phyloP scores from a whole-genome alignment of 2,329 filamentous ascomycete genomes.

The Aspergillus arachidicola region DNA sequence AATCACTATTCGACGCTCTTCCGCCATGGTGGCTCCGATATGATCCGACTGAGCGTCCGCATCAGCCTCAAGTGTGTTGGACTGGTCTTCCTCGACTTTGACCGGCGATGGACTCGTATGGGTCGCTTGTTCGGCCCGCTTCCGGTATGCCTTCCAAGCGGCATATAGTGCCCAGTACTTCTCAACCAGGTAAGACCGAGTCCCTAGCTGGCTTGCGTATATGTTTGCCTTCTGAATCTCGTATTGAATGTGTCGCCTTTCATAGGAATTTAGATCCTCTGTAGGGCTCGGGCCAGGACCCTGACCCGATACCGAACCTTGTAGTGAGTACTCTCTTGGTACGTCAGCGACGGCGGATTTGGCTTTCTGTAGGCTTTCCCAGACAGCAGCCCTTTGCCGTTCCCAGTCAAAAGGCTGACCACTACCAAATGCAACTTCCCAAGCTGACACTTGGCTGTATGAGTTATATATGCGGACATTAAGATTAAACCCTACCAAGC shows the following conservation, averaged over 20 bases:
- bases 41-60: slow-evolving; percentile 46
- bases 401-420: slow-evolving; percentile 75
- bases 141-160: slow-evolving; percentile 50
- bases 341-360: slow-evolving; percentile 69
- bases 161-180: slow-evolving; percentile 80
- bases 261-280: slow-evolving; percentile 26
- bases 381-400: slow-evolving; percentile 73
- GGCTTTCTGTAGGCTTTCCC: slow-evolving; percentile 69
- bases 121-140: slow-evolving; percentile 17
- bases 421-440: slow-evolving; percentile 80
- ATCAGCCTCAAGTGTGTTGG: slow-evolving; percentile 33
- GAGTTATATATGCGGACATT: slow-evolving; percentile 78
- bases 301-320: slow-evolving; percentile 14
- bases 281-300: slow-evolving; percentile 21
- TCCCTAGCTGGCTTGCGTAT: slow-evolving; percentile 77
- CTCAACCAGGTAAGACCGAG: slow-evolving; percentile 81
- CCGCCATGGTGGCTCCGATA: slow-evolving; percentile 66
- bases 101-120: slow-evolving; percentile 17
- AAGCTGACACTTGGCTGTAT: slow-evolving; percentile 75
- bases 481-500: slow-evolving; percentile 78
- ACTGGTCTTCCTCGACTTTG: slow-evolving; percentile 24
- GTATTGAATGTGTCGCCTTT: slow-evolving; percentile 61
- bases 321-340: slow-evolving; percentile 69
- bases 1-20: slow-evolving; percentile 79
- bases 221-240: slow-evolving; percentile 94